Evolutionary conservation across 2,329 filamentous ascomycete species (phyloP).

Genomic region (Thelonectria olida): DNA sequence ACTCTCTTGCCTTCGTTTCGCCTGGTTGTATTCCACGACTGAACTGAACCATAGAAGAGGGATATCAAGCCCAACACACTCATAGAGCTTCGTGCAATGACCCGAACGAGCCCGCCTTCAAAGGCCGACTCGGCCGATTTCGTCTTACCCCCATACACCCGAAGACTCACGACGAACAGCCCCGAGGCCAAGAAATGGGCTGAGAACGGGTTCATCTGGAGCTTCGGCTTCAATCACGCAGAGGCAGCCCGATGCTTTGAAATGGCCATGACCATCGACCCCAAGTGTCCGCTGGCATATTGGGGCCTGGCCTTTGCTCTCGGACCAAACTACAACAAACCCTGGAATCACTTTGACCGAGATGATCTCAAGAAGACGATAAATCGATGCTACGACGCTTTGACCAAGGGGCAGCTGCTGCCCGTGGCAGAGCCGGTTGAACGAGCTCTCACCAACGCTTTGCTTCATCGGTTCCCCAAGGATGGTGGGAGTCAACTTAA

Average conservation of each 20-base stretch:
- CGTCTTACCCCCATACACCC: constrained; percentile 41
- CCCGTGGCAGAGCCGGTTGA: constrained; percentile 53
- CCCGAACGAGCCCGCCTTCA: constrained; percentile 15
- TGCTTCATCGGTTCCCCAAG: constrained; percentile 68
- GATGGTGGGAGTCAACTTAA: constrained; percentile 50
- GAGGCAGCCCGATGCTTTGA: constrained; percentile 71
- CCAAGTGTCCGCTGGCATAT: constrained; percentile 66
- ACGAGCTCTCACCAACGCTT: constrained; percentile 68
- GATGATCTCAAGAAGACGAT: constrained; percentile 35
- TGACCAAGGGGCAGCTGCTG: constrained; percentile 27
- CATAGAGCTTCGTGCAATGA: constrained; percentile 21
- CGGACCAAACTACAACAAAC: constrained; percentile 78
- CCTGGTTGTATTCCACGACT: too few species aligned
- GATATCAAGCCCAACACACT: constrained; percentile 1
- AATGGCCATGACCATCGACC: constrained; percentile 61
- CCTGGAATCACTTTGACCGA: constrained; percentile 59
- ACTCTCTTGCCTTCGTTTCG: too few species aligned
- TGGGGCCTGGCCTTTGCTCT: constrained; percentile 75
- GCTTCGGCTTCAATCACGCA: constrained; percentile 76
- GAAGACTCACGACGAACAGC: constrained; percentile 62
- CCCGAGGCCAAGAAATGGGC: constrained; percentile 69
- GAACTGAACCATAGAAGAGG: not conserved
- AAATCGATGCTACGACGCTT: constrained; percentile 13
- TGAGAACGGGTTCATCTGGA: constrained; percentile 73
- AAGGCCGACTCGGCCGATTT: constrained; percentile 29